These are phyloP conservation scores for Mediolabrus comicus DNA, from an alignment of 108 stramenopile species.

Conservation along the genomic window DNA sequence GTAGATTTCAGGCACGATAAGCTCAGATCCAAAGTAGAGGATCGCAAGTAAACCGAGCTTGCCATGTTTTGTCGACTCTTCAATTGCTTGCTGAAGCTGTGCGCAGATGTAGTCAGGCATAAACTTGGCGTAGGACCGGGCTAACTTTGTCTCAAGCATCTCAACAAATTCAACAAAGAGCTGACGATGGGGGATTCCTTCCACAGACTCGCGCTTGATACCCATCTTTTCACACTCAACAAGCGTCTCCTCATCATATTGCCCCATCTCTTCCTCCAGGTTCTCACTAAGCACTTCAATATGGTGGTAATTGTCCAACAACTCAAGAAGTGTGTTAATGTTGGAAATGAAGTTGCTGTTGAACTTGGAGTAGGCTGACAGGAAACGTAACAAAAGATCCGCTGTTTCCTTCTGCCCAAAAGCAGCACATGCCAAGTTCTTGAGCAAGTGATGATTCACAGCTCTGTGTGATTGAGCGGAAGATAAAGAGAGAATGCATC, in stretches of 20 bases:
- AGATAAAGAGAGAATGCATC: background rate
- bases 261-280: constrained; percentile 19
- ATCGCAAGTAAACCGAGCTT: constrained; percentile 3
- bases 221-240: constrained; percentile 4
- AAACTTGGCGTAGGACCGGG: background rate
- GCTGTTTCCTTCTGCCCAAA: constrained; percentile 11
- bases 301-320: constrained; percentile 3
- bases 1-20: constrained; percentile 13
- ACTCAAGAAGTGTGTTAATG: background rate
- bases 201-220: constrained; percentile 2
- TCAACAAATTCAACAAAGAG: constrained; percentile 5
- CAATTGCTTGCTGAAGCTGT: constrained; percentile 2
- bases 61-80: constrained; percentile 2
- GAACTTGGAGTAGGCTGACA: constrained; percentile 6
- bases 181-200: constrained; percentile 1
- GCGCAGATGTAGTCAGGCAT: constrained; percentile 8
- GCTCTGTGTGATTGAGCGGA: background rate
- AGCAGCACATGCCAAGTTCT: background rate
- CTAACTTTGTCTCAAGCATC: constrained; percentile 3
- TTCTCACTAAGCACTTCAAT: constrained; percentile 12
- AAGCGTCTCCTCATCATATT: constrained; percentile 17
- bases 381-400: background rate
- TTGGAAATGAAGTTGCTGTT: constrained; percentile 2
- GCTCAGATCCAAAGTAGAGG: constrained; percentile 20
- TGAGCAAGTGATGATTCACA: constrained; percentile 4